A percentile compares a stretch with the other conserved stretches of the same genome.
phyloP scores from a whole-genome alignment of 805 yeast species.

The Yarrowia alimentaria region DNA sequence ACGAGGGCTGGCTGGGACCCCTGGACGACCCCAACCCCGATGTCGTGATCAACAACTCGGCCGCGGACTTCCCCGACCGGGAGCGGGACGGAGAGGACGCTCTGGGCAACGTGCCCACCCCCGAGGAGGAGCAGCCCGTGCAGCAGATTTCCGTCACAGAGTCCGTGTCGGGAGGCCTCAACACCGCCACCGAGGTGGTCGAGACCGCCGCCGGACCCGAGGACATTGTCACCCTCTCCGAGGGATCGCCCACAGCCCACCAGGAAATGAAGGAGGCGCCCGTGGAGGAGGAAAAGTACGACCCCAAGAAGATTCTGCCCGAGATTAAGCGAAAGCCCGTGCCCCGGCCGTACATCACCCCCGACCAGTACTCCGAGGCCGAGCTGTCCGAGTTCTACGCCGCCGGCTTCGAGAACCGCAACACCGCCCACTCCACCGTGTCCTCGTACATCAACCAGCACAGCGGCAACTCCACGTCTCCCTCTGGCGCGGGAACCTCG shows the following conservation, averaged over 20 bases:
- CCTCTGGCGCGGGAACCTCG: constrained; percentile 15
- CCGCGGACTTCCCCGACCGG: constrained; percentile 31
- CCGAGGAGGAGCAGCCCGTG: background rate
- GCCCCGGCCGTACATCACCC: constrained; percentile 61
- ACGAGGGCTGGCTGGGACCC: constrained; percentile 94
- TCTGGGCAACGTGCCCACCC: constrained; percentile 3
- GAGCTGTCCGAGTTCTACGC: constrained; percentile 59
- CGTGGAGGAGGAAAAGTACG: constrained; percentile 1
- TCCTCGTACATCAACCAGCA: constrained; percentile 26
- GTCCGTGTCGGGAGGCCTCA: background rate
- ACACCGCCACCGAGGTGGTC: background rate
- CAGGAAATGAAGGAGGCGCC: constrained; percentile 5
- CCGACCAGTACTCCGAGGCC: constrained; percentile 56
- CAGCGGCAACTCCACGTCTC: constrained; percentile 1
- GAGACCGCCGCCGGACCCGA: background rate
- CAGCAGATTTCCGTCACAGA: background rate
- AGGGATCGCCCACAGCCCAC: background rate
- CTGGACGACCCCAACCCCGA: constrained; percentile 50
- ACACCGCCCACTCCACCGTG: constrained; percentile 38
- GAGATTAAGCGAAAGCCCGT: constrained; percentile 46
- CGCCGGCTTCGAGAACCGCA: background rate
- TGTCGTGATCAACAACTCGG: background rate
- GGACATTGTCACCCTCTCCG: background rate
- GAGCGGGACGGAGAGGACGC: constrained; percentile 31
- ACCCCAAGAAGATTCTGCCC: constrained; percentile 31